Evolutionary conservation across 352 stramenopile genomes (phyloP).

Genomic region (Thalassiosira hispida): DNA sequence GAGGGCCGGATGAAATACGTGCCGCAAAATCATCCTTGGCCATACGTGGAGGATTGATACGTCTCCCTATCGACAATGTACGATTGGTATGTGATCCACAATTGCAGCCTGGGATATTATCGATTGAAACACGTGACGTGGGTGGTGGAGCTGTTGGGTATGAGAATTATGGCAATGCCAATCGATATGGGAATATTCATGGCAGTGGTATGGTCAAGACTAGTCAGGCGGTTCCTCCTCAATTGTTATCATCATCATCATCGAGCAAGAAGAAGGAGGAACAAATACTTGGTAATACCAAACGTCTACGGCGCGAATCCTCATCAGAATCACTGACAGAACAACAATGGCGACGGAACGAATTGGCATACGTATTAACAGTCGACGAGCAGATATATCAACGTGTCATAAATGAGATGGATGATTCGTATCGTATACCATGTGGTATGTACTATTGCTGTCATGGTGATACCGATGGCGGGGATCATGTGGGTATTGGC

Average conservation of each 20-base stretch:
- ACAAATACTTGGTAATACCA: neutral
- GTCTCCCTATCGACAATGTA: slow-evolving; percentile 46
- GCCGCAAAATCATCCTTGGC: slow-evolving; percentile 33
- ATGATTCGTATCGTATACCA: slow-evolving; percentile 44
- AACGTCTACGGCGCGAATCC: neutral
- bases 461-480: slow-evolving; percentile 44
- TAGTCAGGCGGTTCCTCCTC: neutral
- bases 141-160: neutral
- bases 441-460: slow-evolving; percentile 77
- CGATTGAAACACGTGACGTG: slow-evolving; percentile 28
- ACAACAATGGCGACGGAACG: slow-evolving; percentile 18
- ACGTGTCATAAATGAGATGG: slow-evolving; percentile 58
- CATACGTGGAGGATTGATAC: slow-evolving; percentile 42
- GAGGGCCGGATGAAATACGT: slow-evolving; percentile 20
- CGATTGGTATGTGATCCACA: slow-evolving; percentile 45
- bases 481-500: slow-evolving; percentile 65
- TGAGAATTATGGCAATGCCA: neutral
- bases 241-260: neutral
- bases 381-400: slow-evolving; percentile 61
- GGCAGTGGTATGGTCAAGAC: neutral
- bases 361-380: slow-evolving; percentile 60
- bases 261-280: neutral
- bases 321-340: neutral
- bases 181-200: slow-evolving; percentile 9
- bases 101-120: slow-evolving; percentile 52